Evolutionary conservation across 73 alveolate species (phyloP).

Genomic region (Stentor coeruleus): DNA sequence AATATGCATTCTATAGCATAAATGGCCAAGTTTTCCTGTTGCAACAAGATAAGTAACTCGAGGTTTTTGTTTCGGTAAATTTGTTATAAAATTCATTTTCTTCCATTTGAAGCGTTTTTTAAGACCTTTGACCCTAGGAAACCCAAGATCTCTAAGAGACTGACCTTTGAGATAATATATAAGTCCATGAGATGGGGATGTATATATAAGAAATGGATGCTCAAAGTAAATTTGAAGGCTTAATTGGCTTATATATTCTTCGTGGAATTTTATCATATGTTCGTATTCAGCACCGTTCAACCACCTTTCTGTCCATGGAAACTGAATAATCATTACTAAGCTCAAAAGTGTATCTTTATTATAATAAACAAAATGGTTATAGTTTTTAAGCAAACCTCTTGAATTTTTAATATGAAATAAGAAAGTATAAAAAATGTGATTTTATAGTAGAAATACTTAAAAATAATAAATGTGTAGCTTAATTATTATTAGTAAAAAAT

Average conservation of each 20-base stretch:
- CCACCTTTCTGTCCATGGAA: constrained; percentile 63
- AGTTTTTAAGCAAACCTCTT: too few species aligned
- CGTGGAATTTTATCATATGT: constrained; percentile 38
- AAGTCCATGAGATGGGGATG: constrained; percentile 39
- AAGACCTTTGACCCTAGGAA: constrained; percentile 39
- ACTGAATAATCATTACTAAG: constrained; percentile 32
- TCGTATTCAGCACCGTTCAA: constrained; percentile 63
- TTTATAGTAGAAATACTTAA: too few species aligned
- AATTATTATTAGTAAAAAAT: too few species aligned
- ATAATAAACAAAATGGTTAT: too few species aligned
- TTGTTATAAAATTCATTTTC: constrained; percentile 47
- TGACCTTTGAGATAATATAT: constrained; percentile 49
- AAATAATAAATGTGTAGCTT: too few species aligned
- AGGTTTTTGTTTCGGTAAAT: constrained; percentile 47
- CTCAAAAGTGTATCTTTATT: too few species aligned
- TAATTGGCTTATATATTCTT: constrained; percentile 31
- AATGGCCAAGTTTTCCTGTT: constrained; percentile 7
- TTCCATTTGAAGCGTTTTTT: constrained; percentile 43
- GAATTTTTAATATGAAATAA: too few species aligned
- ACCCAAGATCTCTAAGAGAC: constrained; percentile 64
- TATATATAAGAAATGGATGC: constrained; percentile 1
- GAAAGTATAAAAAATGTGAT: too few species aligned
- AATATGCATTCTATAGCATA: constrained; percentile 22
- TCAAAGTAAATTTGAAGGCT: background rate
- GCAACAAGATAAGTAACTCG: constrained; percentile 42